A percentile compares a stretch with the other conserved stretches of the same genome.
These are phyloP conservation scores for Cyamopsis tetragonoloba DNA, from an alignment of 306 rosid species.

Conservation along the genomic window DNA sequence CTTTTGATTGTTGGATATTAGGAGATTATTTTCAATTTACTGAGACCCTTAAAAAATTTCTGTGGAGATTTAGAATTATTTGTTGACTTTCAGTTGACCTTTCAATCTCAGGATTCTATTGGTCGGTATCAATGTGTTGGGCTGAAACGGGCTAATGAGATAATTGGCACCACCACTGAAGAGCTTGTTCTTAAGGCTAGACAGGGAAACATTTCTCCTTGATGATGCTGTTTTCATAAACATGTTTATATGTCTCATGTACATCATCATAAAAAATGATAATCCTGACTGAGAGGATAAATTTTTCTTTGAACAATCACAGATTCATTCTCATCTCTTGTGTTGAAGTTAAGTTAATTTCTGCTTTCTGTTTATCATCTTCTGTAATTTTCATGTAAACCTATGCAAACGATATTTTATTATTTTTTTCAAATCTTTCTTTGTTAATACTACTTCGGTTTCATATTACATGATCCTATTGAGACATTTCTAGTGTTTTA, in stretches of 20 bases:
- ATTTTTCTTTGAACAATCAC: not conserved
- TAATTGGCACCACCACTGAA: constrained; percentile 91
- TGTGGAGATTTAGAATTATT: constrained; percentile 1
- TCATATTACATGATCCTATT: too few relatives aligned
- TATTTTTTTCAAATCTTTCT: not conserved
- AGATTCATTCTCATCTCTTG: not conserved
- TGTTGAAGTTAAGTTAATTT: constrained; percentile 11
- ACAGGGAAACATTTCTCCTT: constrained; percentile 38
- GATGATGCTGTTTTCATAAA: constrained; percentile 26
- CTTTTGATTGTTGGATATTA: not conserved
- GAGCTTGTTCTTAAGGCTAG: constrained; percentile 74
- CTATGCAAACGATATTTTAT: not conserved
- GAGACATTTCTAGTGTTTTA: too few relatives aligned
- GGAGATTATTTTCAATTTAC: not conserved
- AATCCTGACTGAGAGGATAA: not conserved
- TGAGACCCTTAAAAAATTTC: not conserved
- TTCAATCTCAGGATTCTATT: constrained; percentile 62
- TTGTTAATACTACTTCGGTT: constrained; percentile 18
- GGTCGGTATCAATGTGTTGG: constrained; percentile 81
- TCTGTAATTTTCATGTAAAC: constrained; percentile 1
- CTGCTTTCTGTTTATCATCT: not conserved
- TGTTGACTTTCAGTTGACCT: constrained; percentile 7
- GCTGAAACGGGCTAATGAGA: constrained; percentile 84
- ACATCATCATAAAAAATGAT: constrained; percentile 12
- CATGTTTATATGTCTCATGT: constrained; percentile 13